A percentile compares a stretch with the other conserved stretches of the same genome.
Evolutionary conservation across 495 filamentous ascomycete genomes (phyloP).

Genomic region (Hypoxylon fuscum): DNA sequence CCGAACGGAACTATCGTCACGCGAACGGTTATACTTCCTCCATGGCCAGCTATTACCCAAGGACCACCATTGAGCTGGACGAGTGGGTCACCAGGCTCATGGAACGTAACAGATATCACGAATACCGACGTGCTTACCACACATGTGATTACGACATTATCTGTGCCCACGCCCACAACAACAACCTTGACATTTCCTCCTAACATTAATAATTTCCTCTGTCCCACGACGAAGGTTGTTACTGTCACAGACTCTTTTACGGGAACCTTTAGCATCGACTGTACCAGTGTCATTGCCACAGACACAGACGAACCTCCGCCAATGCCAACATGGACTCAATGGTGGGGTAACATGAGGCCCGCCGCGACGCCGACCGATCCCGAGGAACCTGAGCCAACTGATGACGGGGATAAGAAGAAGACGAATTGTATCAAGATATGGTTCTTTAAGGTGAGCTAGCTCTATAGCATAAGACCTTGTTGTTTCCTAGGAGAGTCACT

Average conservation of each 20-base stretch:
- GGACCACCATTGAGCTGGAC: not conserved
- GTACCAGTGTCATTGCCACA: no score
- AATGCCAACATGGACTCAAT: no score
- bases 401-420: no score
- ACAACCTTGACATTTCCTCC: not conserved
- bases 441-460: no score
- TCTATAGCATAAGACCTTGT: no score
- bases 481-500: no score
- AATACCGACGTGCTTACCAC: not conserved
- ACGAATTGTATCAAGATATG: no score
- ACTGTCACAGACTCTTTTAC: not conserved
- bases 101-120: not conserved
- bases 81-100: not conserved
- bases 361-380: no score
- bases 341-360: no score
- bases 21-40: constrained; percentile 28
- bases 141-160: not conserved
- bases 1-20: constrained; percentile 11
- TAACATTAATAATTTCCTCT: no score
- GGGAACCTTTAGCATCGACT: not conserved
- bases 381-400: no score
- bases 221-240: constrained; percentile 3
- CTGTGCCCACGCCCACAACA: not conserved
- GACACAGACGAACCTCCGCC: no score
- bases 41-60: constrained; percentile 24